A percentile compares a stretch with the other conserved stretches of the same genome.
Evolutionary conservation across 2,329 filamentous ascomycete species (phyloP).

Genomic region (Alternaria arbusti): DNA sequence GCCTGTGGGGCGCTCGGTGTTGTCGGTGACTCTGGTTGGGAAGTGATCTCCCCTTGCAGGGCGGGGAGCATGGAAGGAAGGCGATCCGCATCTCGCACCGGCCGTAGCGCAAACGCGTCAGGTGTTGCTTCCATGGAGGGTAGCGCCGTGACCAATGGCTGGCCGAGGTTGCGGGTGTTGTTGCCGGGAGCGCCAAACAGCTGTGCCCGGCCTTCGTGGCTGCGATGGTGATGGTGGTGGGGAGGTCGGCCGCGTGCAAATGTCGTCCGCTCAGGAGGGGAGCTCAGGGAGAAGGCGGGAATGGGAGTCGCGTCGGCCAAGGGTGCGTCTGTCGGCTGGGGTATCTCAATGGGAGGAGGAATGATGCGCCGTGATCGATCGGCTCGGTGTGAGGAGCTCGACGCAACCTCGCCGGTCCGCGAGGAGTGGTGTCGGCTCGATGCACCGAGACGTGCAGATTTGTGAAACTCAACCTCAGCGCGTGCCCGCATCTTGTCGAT

Average conservation of each 20-base stretch:
- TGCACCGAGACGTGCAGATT: slow-evolving; percentile 54
- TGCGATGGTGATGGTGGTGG: slow-evolving; percentile 57
- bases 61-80: slow-evolving; percentile 84
- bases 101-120: slow-evolving; percentile 76
- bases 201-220: slow-evolving; percentile 54
- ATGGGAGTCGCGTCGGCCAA: slow-evolving; percentile 68
- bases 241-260: slow-evolving; percentile 64
- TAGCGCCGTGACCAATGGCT: slow-evolving; percentile 71
- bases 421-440: slow-evolving; percentile 50
- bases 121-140: slow-evolving; percentile 68
- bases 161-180: slow-evolving; percentile 58
- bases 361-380: slow-evolving; percentile 71
- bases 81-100: slow-evolving; percentile 83
- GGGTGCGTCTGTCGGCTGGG: slow-evolving; percentile 57
- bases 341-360: slow-evolving; percentile 84
- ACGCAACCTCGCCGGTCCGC: slow-evolving; percentile 47
- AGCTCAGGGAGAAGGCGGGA: slow-evolving; percentile 69
- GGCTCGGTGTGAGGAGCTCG: slow-evolving; percentile 49
- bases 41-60: slow-evolving; percentile 69
- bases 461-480: slow-evolving; percentile 78
- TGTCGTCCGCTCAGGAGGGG: slow-evolving; percentile 73
- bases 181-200: slow-evolving; percentile 36
- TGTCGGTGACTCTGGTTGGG: slow-evolving; percentile 78
- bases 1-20: slow-evolving; percentile 47
- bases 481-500: slow-evolving; percentile 90